A percentile compares a stretch with the other conserved stretches of the same genome.
Evolutionary conservation across 2,329 filamentous ascomycete genomes (phyloP).

Genomic region (Lachnellula suecica): DNA sequence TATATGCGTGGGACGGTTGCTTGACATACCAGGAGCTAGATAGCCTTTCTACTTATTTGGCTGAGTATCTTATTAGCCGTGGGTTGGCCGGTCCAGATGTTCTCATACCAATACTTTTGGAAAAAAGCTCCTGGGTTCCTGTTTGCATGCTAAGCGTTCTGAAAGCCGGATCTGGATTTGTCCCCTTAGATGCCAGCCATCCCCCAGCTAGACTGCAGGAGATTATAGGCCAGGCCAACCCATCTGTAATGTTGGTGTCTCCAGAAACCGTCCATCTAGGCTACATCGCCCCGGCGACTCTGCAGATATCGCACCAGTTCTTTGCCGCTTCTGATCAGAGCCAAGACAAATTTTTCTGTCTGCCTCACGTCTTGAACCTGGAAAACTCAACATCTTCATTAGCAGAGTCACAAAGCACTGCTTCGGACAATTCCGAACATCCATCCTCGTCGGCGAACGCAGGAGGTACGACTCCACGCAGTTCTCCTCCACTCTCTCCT

Average conservation of each 20-base stretch:
- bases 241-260: too few species aligned
- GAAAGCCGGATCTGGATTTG: slow-evolving; percentile 26
- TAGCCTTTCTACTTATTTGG: slow-evolving; percentile 11
- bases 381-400: too few species aligned
- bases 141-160: slow-evolving; percentile 23
- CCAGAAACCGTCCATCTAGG: too few species aligned
- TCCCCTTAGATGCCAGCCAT: slow-evolving; percentile 28
- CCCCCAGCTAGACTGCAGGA: slow-evolving; percentile 14
- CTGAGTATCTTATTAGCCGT: slow-evolving; percentile 2
- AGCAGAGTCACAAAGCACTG: too few species aligned
- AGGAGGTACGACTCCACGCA: too few species aligned
- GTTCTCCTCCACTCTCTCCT: too few species aligned
- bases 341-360: too few species aligned
- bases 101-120: slow-evolving; percentile 21
- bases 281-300: too few species aligned
- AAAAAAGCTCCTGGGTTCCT: slow-evolving; percentile 23
- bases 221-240: slow-evolving; percentile 3
- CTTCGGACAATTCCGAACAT: neutral
- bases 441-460: too few species aligned
- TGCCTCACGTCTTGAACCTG: too few species aligned
- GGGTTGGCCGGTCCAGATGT: slow-evolving; percentile 6
- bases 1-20: slow-evolving; percentile 7
- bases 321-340: too few species aligned
- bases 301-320: too few species aligned
- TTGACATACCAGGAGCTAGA: slow-evolving; percentile 22